phyloP scores from a whole-genome alignment of 2,329 filamentous ascomycete species.

The Fusarium decemcellulare region DNA sequence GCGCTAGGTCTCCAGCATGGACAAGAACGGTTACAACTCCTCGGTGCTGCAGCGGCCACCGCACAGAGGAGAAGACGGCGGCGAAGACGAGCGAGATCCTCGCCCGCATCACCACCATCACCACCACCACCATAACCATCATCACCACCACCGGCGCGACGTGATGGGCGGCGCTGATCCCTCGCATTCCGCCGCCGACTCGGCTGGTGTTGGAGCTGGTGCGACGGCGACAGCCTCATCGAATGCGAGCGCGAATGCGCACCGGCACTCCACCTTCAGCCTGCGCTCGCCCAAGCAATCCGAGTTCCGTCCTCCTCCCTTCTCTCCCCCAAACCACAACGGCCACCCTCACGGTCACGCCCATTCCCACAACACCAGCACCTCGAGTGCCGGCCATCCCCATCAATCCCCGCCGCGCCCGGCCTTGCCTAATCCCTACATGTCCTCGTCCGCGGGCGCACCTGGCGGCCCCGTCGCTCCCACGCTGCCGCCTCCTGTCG shows the following conservation, averaged over 20 bases:
- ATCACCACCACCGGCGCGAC: constrained; percentile 60
- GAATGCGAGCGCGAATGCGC: constrained; percentile 47
- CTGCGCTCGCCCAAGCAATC: constrained; percentile 65
- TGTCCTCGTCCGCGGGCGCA: constrained; percentile 51
- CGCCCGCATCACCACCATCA: constrained; percentile 51
- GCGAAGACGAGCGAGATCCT: constrained; percentile 53
- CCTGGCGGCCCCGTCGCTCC: constrained; percentile 49
- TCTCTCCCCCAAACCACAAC: constrained; percentile 44
- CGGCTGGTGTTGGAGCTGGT: constrained; percentile 31
- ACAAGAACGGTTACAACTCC: constrained; percentile 62
- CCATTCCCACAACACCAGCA: constrained; percentile 46
- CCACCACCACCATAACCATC: constrained; percentile 53
- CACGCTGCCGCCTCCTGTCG: constrained; percentile 50
- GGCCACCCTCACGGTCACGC: constrained; percentile 47
- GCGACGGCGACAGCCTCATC: constrained; percentile 41
- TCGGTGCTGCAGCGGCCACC: constrained; percentile 63
- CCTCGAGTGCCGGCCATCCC: constrained; percentile 45
- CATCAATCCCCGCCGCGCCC: constrained; percentile 51
- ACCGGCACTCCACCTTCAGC: constrained; percentile 62
- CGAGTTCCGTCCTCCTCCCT: constrained; percentile 55
- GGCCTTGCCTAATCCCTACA: constrained; percentile 53
- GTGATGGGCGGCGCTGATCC: constrained; percentile 56
- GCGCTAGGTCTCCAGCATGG: constrained; percentile 54
- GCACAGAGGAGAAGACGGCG: constrained; percentile 54
- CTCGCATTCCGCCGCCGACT: constrained; percentile 36